phyloP scores from a whole-genome alignment of 768 basidiomycete genomes.

The Trichaptum fuscoviolaceum region DNA sequence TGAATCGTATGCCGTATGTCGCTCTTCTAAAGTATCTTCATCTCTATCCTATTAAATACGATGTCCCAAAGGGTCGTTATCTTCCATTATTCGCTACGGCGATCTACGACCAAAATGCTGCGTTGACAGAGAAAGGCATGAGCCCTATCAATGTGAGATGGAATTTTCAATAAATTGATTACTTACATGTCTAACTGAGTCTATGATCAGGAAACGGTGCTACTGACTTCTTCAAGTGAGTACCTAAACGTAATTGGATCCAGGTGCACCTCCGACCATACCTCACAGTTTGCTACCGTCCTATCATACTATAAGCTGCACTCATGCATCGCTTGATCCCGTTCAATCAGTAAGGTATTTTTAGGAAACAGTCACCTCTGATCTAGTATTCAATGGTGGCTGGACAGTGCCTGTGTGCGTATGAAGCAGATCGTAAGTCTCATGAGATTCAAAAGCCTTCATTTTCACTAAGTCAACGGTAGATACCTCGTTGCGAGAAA shows the following conservation, averaged over 20 bases:
- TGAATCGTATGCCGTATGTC: conserved; percentile 48
- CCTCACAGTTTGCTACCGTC: conserved; percentile 14
- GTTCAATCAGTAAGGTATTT: too few relatives aligned
- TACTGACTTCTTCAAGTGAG: conserved; percentile 48
- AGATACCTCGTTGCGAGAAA: conserved; percentile 27
- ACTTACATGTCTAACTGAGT: neutral
- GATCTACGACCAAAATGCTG: conserved; percentile 29
- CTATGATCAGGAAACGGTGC: conserved; percentile 48
- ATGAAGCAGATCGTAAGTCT: conserved; percentile 50
- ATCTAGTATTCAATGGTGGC: too few relatives aligned
- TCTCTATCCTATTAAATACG: neutral
- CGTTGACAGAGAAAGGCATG: conserved; percentile 21
- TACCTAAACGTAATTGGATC: neutral
- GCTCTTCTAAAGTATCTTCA: conserved; percentile 29
- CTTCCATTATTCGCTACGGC: conserved; percentile 30
- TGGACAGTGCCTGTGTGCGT: conserved; percentile 35
- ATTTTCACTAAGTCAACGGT: too few relatives aligned
- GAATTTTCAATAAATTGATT: conserved; percentile 8
- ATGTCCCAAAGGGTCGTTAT: conserved; percentile 15
- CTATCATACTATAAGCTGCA: too few relatives aligned
- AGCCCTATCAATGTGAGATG: conserved; percentile 20
- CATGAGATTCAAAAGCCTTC: too few relatives aligned
- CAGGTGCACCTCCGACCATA: conserved; percentile 4
- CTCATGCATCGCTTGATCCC: too few relatives aligned
- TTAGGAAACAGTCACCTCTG: too few relatives aligned